Percentiles rank a stretch among this genome's conserved stretches.
phyloP scores from a whole-genome alignment of 2,329 filamentous ascomycete species.

The Xenoacremonium recifei region DNA sequence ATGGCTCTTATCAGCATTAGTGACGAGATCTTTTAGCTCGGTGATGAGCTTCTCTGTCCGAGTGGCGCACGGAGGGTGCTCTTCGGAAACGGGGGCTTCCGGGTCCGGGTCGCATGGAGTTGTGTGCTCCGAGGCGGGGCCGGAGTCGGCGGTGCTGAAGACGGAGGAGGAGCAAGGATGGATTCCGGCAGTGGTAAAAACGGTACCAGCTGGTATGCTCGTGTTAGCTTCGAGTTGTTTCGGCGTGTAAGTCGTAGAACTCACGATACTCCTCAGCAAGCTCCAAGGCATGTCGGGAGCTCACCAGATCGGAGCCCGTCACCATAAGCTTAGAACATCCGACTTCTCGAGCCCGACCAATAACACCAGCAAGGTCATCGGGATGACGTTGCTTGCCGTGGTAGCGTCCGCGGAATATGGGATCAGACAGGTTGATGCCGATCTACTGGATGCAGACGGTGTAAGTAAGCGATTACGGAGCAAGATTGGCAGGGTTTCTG shows the following conservation, averaged over 20 bases:
- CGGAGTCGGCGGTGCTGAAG: slow-evolving; percentile 59
- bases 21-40: slow-evolving; percentile 63
- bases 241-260: no score
- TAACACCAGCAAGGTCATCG: slow-evolving; percentile 71
- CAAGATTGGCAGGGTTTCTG: slow-evolving; percentile 2
- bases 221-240: no score
- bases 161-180: slow-evolving; percentile 85
- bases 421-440: slow-evolving; percentile 94
- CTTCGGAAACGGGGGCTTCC: slow-evolving; percentile 46
- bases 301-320: slow-evolving; percentile 82
- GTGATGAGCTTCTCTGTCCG: slow-evolving; percentile 51
- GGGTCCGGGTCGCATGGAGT: slow-evolving; percentile 55
- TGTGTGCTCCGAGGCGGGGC: slow-evolving; percentile 46
- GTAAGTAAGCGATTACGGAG: slow-evolving; percentile 15
- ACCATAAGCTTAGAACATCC: slow-evolving; percentile 90
- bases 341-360: slow-evolving; percentile 73
- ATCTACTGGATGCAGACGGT: slow-evolving; percentile 49
- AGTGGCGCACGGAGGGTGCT: slow-evolving; percentile 42
- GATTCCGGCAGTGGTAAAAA: slow-evolving; percentile 89
- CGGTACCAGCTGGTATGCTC: slow-evolving; percentile 65
- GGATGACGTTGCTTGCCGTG: slow-evolving; percentile 75
- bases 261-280: slow-evolving; percentile 73
- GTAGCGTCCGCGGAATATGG: slow-evolving; percentile 82
- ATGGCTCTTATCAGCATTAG: slow-evolving; percentile 44
- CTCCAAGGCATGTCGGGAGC: slow-evolving; percentile 71